Evolutionary conservation across 2,329 filamentous ascomycete species (phyloP), one percentile per base, ranked within the genome.

Genomic region (Neurospora crassa): DNA sequence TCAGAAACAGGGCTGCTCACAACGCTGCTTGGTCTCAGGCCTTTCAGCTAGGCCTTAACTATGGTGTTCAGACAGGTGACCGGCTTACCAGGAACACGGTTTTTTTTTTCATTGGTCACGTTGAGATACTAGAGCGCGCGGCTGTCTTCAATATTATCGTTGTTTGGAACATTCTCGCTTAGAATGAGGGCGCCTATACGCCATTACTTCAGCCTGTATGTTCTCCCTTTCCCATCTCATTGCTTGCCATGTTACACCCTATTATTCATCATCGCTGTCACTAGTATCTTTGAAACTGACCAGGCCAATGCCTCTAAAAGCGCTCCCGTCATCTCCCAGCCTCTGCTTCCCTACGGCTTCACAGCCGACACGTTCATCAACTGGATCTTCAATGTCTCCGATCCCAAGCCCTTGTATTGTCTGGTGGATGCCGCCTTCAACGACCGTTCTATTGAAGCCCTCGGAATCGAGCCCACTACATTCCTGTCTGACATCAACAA

Each of bases 321-420:
- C 12, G 68, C 41, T 6, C 24, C 68, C 20, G n/a, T 11, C 24
- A 14, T 45, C 37, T 43, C 37, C 37, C 20, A n/a, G 40, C 37
- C 68, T 4, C 16, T 69, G 16, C 43, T 63, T 20, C 68, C 68
- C 24, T 18, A 37, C 10, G 68, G 45, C 68, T 69, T 69, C 40
- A 40, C 29, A 24, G 68, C 53, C 16, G 45, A 53, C 10, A 59
- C 24, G 42, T 63, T 69, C 43, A 40, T 69, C 68, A 29, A 41
- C 68, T 69, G 29, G 11, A 59, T 69, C 18, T 69, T 69, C 45
- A 53, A 69, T 18, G 68, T 63, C 11, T 53, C 68, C 40, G 53
- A 53, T 40, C 45, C 29, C 10, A 69, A 69, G 68, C 68, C 68
- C 2, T 4, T 69, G 10, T 69, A 69, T n/a, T 69, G 45, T n/a